Evolutionary conservation across 805 yeast genomes (phyloP).

Genomic region (Saccharomycopsis microspora): DNA sequence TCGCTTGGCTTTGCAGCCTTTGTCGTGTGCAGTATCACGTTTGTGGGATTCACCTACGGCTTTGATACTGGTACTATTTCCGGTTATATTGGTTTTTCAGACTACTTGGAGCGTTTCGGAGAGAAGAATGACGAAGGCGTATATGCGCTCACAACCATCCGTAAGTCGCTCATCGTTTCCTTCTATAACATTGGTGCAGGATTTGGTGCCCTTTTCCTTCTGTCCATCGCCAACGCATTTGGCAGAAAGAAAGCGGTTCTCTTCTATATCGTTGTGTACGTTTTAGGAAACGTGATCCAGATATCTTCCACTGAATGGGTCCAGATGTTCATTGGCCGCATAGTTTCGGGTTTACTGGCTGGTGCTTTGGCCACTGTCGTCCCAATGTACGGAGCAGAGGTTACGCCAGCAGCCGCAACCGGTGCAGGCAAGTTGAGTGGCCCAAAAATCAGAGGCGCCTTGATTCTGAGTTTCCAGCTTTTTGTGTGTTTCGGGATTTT

Average conservation of each 20-base stretch:
- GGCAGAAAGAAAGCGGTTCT: constrained; percentile 53
- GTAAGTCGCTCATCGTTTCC: constrained; percentile 42
- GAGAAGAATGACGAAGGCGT: constrained; percentile 29
- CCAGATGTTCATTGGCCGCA: constrained; percentile 55
- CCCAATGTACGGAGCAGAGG: constrained; percentile 62
- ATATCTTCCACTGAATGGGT: constrained; percentile 49
- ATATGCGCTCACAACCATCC: constrained; percentile 30
- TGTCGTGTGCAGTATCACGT: constrained; percentile 38
- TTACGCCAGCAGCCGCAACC: constrained; percentile 40
- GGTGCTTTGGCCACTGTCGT: constrained; percentile 71
- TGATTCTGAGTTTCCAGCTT: constrained; percentile 60
- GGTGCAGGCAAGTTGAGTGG: too few relatives aligned
- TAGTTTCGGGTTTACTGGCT: constrained; percentile 60
- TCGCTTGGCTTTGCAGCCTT: constrained; percentile 5
- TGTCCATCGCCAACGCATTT: constrained; percentile 43
- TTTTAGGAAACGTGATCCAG: constrained; percentile 51
- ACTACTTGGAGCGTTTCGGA: constrained; percentile 45
- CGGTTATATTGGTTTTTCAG: constrained; percentile 57
- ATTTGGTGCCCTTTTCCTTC: constrained; percentile 52
- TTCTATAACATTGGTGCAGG: constrained; percentile 64
- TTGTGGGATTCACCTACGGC: constrained; percentile 71
- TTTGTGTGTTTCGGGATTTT: constrained; percentile 63
- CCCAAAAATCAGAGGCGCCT: constrained; percentile 49
- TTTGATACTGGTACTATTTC: constrained; percentile 75
- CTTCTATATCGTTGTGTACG: constrained; percentile 42